phyloP scores from a whole-genome alignment of 129 eudicot species.

The Kitagawia praeruptora region DNA sequence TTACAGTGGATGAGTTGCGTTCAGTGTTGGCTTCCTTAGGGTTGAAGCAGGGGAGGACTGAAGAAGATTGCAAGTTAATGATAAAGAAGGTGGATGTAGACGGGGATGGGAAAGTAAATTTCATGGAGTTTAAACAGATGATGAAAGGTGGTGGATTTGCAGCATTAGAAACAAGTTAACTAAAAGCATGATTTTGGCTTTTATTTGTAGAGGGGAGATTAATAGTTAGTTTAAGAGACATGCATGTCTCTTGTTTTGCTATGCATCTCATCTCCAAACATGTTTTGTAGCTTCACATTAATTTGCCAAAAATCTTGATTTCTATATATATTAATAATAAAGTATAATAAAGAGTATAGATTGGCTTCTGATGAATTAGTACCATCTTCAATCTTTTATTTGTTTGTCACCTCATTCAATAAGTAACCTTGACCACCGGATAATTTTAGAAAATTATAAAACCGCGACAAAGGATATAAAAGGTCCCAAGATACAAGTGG shows the following conservation, averaged over 20 bases:
- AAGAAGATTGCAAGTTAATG: constrained; percentile 76
- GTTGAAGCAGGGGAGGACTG: constrained; percentile 65
- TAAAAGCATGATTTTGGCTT: background rate
- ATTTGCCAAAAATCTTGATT: background rate
- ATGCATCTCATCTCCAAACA: background rate
- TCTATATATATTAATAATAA: too few species aligned
- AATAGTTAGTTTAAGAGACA: background rate
- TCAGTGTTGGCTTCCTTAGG: constrained; percentile 73
- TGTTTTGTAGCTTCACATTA: background rate
- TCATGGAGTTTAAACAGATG: constrained; percentile 38
- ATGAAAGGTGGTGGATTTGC: background rate
- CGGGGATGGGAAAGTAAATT: constrained; percentile 85
- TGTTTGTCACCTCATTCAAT: too few species aligned
- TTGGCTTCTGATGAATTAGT: background rate
- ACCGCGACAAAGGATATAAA: too few species aligned
- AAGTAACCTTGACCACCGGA: too few species aligned
- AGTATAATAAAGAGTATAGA: too few species aligned
- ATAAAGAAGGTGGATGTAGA: constrained; percentile 73
- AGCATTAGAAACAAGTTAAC: background rate
- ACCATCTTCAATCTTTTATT: too few species aligned
- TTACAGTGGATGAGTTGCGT: constrained; percentile 72
- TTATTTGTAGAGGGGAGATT: background rate
- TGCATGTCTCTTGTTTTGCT: background rate
- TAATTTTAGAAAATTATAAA: too few species aligned
- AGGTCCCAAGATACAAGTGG: too few species aligned